A percentile compares a stretch with the other conserved stretches of the same genome.
Conservation (phyloP, 2,329 filamentous ascomycete genomes). For the Xylariaceae sp. region DNA sequence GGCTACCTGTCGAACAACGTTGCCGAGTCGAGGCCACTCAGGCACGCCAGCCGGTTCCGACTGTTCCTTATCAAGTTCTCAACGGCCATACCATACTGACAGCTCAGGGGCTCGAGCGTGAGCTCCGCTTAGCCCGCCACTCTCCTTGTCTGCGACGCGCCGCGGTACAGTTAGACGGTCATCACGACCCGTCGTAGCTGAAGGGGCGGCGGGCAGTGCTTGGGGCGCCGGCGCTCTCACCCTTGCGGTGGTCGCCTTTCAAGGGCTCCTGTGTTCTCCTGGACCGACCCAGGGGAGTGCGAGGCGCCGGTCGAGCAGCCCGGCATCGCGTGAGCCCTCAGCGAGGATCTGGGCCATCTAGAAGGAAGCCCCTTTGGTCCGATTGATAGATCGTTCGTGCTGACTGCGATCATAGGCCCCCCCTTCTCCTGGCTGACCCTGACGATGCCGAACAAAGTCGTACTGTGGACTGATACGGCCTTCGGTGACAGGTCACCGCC, state of each 20-base stretch:
- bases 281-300: constrained; percentile 43
- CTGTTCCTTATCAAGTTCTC: constrained; percentile 28
- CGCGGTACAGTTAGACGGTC: constrained; percentile 48
- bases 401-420: constrained; percentile 46
- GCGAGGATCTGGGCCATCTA: constrained; percentile 35
- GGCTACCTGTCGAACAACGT: constrained; percentile 28
- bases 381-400: constrained; percentile 48
- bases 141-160: constrained; percentile 46
- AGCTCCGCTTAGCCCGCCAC: constrained; percentile 31
- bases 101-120: constrained; percentile 25
- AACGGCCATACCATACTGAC: constrained; percentile 26
- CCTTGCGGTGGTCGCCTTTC: constrained; percentile 39
- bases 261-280: constrained; percentile 46
- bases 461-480: constrained; percentile 50
- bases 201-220: constrained; percentile 21
- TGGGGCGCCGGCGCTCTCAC: constrained; percentile 35
- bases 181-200: constrained; percentile 37
- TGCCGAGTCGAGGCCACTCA: constrained; percentile 25
- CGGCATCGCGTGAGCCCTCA: constrained; percentile 39
- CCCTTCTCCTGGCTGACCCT: constrained; percentile 41
- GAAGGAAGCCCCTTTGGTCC: constrained; percentile 46
- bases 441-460: constrained; percentile 55
- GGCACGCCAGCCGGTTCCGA: constrained; percentile 30
- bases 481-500: constrained; percentile 44
- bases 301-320: constrained; percentile 41